Conservation (phyloP, 1,284 basidiomycete genomes). For the Heliocybe sulcata region DNA sequence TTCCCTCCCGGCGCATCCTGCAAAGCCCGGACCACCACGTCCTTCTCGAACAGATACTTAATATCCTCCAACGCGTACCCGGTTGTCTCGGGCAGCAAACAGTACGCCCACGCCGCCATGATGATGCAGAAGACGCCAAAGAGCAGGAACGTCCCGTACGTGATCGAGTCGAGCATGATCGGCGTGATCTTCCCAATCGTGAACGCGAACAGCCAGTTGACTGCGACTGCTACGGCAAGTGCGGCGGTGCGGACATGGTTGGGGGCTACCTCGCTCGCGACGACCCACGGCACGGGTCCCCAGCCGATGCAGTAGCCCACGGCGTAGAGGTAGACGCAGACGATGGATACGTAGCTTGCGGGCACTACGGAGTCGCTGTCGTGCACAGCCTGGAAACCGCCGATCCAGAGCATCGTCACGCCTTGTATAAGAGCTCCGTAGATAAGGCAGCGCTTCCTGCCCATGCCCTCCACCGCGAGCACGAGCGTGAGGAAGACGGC, state of each 20-base stretch:
- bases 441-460: slow-evolving; percentile 38
- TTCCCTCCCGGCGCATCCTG: slow-evolving; percentile 38
- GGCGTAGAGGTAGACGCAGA: slow-evolving; percentile 41
- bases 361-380: slow-evolving; percentile 24
- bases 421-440: slow-evolving; percentile 37
- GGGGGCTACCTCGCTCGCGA: slow-evolving; percentile 41
- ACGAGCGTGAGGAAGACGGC: slow-evolving; percentile 29
- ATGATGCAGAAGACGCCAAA: slow-evolving; percentile 39
- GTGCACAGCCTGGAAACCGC: slow-evolving; percentile 34
- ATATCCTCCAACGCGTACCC: slow-evolving; percentile 42
- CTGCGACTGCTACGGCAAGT: slow-evolving; percentile 33
- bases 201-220: slow-evolving; percentile 43
- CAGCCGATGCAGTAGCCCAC: slow-evolving; percentile 32
- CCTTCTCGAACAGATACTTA: slow-evolving; percentile 35
- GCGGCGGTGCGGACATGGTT: slow-evolving; percentile 38
- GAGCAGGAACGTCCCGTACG: slow-evolving; percentile 43
- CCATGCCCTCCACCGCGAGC: slow-evolving; percentile 36
- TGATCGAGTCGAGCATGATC: slow-evolving; percentile 39
- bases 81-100: slow-evolving; percentile 37
- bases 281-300: slow-evolving; percentile 34
- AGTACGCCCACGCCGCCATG: slow-evolving; percentile 38
- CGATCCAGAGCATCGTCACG: slow-evolving; percentile 43
- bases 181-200: slow-evolving; percentile 43
- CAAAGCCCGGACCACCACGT: slow-evolving; percentile 31
- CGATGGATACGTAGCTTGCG: slow-evolving; percentile 40